Evolutionary conservation across 768 basidiomycete genomes (phyloP).

Genomic region (Pulveroboletus sp.): DNA sequence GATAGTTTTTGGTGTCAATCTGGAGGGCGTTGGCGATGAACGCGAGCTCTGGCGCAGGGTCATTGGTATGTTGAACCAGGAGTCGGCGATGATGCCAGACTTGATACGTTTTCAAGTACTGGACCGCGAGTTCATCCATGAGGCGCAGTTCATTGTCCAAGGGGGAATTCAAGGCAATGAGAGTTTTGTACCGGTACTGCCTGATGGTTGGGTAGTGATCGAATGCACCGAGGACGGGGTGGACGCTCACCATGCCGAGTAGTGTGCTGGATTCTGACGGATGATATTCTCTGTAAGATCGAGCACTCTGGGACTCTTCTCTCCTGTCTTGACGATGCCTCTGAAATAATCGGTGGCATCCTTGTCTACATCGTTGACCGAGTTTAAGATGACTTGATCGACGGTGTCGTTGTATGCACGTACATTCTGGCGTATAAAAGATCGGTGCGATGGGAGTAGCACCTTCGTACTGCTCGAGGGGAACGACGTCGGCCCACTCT

Average conservation of each 20-base stretch:
- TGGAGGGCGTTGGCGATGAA: constrained; percentile 76
- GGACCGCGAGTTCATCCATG: constrained; percentile 85
- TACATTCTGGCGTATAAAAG: constrained; percentile 87
- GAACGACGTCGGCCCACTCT: constrained; percentile 80
- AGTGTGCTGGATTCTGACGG: constrained; percentile 91
- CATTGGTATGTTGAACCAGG: constrained; percentile 55
- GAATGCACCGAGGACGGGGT: background rate
- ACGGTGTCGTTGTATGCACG: constrained; percentile 29
- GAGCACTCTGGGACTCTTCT: constrained; percentile 79
- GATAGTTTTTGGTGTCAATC: constrained; percentile 93
- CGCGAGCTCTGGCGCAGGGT: constrained; percentile 64
- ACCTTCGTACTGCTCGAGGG: constrained; percentile 79
- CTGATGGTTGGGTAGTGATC: constrained; percentile 38
- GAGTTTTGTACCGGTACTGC: constrained; percentile 93
- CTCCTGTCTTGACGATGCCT: constrained; percentile 71
- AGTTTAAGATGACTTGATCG: constrained; percentile 6
- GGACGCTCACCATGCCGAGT: constrained; percentile 82
- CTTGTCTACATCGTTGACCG: constrained; percentile 55
- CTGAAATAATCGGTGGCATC: constrained; percentile 94
- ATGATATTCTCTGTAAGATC: constrained; percentile 89
- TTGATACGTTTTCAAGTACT: constrained; percentile 93
- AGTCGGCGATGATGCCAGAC: constrained; percentile 94
- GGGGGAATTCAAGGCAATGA: constrained; percentile 62
- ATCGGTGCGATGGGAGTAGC: constrained; percentile 84
- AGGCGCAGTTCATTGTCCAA: constrained; percentile 76